Base-by-base conservation (phyloP, 2,329 filamentous ascomycete species). In the Penicillium sp. region DNA sequence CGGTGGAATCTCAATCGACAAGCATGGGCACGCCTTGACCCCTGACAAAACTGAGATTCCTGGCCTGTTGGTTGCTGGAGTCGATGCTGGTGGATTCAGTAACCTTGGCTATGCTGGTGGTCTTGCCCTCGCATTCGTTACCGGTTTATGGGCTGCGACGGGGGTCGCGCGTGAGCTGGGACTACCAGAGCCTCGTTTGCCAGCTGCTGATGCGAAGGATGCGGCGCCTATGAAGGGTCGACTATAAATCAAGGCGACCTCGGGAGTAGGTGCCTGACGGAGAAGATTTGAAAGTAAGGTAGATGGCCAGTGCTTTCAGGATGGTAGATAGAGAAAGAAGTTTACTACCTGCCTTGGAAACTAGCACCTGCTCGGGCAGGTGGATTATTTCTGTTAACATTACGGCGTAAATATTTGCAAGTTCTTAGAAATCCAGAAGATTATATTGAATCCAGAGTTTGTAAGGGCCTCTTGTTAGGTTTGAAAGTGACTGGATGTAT, bases 21-120 rank as follows among this genome's bases (percentile, higher is more conserved):
- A 52, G 1, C 47, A 66, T n/a, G 63, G 63, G 4, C 59, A 59
- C 35, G 68, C 68, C 3, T 51, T 70, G 16, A 69, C 67, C 2
- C 26, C 63, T 22, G 60, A 65, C 33, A 62, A 57, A 11, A 46
- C 22, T 22, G 27, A 39, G 14, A 63, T 69, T 39, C 59, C 63
- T 2, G 64, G 61, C 0, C 42, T 70, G 22, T 58, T 69, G 3
- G 60, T 70, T 14, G 66, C 66, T 4, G 67, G 68, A n/a, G 66
- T 69, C 1, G 65, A 65, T 51, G 63, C 63, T 13, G 67, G 66
- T 3, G 63, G 64, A 1, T 65, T 66, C 49, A 69, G 65, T 46
- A 70, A 69, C 47, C 29, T 63, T 2, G 64, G 67, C 7, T 69
- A 70, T 55, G 65, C 66, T 3, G 68, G 68, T 3, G 67, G 66